These are phyloP conservation scores for Trichophyton mentagrophytes DNA, from an alignment of 2,329 filamentous ascomycete genomes.

Conservation along the genomic window DNA sequence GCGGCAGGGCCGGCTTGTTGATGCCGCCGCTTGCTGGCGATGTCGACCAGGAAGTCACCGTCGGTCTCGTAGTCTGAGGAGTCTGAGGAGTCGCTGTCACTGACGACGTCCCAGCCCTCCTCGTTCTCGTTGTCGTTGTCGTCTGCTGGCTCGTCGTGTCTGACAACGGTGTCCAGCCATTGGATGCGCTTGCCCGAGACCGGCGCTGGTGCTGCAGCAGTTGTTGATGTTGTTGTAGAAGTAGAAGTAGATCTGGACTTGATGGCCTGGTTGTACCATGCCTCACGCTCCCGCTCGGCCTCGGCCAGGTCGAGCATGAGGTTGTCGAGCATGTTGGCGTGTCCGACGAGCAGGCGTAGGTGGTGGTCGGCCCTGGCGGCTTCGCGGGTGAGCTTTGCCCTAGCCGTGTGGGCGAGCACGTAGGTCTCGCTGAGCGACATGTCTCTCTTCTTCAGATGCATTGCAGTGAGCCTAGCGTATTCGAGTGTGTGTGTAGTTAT, in stretches of 20 bases:
- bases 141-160: conserved; percentile 49
- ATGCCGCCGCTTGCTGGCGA: neutral
- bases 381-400: conserved; percentile 88
- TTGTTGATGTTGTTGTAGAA: conserved; percentile 5
- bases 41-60: neutral
- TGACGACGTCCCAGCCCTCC: conserved; percentile 31
- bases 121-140: conserved; percentile 36
- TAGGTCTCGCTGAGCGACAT: conserved; percentile 99
- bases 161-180: conserved; percentile 50
- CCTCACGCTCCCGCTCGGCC: conserved; percentile 88
- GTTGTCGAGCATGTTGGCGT: conserved; percentile 94
- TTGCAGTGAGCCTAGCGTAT: neutral
- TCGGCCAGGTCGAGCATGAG: conserved; percentile 87
- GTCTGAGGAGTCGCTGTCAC: conserved; percentile 33
- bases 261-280: conserved; percentile 95
- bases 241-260: conserved; percentile 44
- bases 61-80: conserved; percentile 35
- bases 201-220: neutral
- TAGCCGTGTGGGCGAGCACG: conserved; percentile 93
- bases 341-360: conserved; percentile 86
- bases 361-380: conserved; percentile 86
- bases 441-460: conserved; percentile 50
- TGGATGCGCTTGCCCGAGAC: neutral
- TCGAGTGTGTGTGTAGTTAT: neutral
- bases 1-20: neutral